These are phyloP conservation scores for Alnus rubra DNA, from an alignment of 306 rosid species.

Conservation along the genomic window DNA sequence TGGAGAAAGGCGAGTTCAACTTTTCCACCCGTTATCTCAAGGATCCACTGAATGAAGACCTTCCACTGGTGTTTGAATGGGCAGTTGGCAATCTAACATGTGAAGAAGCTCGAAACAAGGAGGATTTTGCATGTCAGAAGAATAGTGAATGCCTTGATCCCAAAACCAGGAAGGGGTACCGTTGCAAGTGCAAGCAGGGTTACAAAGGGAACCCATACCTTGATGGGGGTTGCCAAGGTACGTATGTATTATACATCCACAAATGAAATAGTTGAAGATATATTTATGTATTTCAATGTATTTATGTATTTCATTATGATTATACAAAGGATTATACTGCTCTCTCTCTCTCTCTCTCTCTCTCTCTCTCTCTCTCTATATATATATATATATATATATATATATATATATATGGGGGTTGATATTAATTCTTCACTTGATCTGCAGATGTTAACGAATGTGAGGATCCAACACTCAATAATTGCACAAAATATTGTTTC, in stretches of 20 bases:
- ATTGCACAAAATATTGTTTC: background rate
- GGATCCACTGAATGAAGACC: background rate
- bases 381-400: too few species aligned
- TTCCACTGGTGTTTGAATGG: slow-evolving; percentile 39
- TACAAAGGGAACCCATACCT: slow-evolving; percentile 42
- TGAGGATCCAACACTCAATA: background rate
- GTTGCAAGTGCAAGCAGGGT: slow-evolving; percentile 32
- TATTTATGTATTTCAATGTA: too few species aligned
- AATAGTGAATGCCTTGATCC: background rate
- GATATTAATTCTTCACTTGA: too few species aligned
- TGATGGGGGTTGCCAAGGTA: slow-evolving; percentile 20
- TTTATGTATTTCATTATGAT: too few species aligned
- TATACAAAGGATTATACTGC: too few species aligned
- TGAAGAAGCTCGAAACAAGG: background rate
- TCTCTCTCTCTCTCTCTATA: too few species aligned
- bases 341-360: too few species aligned
- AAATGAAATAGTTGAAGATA: too few species aligned
- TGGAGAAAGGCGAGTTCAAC: slow-evolving; percentile 22
- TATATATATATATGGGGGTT: background rate
- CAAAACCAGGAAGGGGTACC: slow-evolving; percentile 19
- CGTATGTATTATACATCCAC: too few species aligned
- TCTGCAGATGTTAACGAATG: slow-evolving; percentile 9
- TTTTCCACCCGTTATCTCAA: slow-evolving; percentile 4
- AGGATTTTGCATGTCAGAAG: too few species aligned
- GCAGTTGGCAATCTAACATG: slow-evolving; percentile 28